Evolutionary conservation across 768 basidiomycete species (phyloP), one percentile per base, ranked within the genome.

Genomic region (Lactarius evosmus): DNA sequence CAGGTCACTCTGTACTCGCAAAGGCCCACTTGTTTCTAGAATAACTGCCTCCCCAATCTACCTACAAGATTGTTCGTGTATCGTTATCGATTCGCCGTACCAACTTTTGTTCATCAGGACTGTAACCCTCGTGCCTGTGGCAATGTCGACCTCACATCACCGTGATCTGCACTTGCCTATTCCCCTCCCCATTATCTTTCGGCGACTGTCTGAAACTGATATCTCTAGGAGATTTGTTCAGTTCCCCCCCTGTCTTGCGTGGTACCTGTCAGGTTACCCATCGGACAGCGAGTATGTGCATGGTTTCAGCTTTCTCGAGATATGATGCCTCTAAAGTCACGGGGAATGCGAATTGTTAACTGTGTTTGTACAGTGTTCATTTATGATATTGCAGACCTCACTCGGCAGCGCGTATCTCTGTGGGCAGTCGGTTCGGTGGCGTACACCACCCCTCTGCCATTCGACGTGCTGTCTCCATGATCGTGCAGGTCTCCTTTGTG

Each of bases 121-220:
- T 14, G 56, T 30, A 4, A 36, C 56, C 25, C 56, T 52, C 33
- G 56, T 63, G 52, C 30, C 56, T 58, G 30, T 29, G 22, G 44
- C 33, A 16, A 7, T 11, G n/a, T n/a, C n/a, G n/a, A n/a, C 52
- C 19, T 38, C 40, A n/a, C 40, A 19, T 41, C 7, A 2, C 4
- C 9, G 2, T 25, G 30, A 36, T 33, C 7, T 46, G 3, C 7
- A 12, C 16, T 5, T 7, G 25, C 41, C 19, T 12, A 38, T 6
- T 19, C 27, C 22, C 12, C 16, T 63, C 52, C 22, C 6, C 30
- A 2, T 52, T 25, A 52, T 38, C 36, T 34, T 19, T 12, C 29
- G 14, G 25, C 4, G 25, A 25, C 0, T 16, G 27, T 29, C 50
- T 19, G 40, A 41, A n/a, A 41, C 17, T 7, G 40, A n/a, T n/a